Conservation (phyloP, 768 basidiomycete species). For the Naganishia kalamii region DNA sequence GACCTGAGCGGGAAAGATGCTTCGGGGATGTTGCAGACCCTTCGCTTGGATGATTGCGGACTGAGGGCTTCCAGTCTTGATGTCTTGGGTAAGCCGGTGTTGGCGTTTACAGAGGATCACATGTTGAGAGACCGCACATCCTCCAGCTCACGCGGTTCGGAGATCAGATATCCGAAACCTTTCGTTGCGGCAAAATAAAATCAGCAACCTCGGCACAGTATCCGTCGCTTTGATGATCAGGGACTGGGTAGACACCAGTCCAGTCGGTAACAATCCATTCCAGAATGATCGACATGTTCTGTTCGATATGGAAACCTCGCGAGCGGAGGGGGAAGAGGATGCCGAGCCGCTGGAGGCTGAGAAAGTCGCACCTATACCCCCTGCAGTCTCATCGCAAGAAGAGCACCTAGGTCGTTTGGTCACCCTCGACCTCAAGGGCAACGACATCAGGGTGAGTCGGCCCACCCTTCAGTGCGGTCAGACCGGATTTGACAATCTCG, state of each 20-base stretch:
- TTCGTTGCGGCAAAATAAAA: constrained; percentile 81
- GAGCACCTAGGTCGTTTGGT: constrained; percentile 76
- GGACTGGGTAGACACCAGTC: constrained; percentile 78
- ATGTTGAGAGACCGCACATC: constrained; percentile 38
- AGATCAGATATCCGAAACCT: constrained; percentile 78
- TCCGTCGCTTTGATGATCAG: constrained; percentile 91
- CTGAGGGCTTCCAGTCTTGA: constrained; percentile 71
- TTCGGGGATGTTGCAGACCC: constrained; percentile 55
- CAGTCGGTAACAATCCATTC: constrained; percentile 22
- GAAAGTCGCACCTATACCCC: background rate
- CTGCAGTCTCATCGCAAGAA: background rate
- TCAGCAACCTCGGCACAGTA: constrained; percentile 75
- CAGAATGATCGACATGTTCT: background rate
- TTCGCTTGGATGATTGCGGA: constrained; percentile 82
- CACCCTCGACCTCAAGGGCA: constrained; percentile 84
- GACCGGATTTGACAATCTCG: background rate
- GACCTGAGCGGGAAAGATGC: background rate
- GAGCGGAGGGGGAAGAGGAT: background rate
- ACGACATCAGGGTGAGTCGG: constrained; percentile 74
- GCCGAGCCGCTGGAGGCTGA: background rate
- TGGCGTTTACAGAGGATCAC: background rate
- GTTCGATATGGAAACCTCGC: background rate
- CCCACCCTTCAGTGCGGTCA: background rate
- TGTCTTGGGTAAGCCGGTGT: constrained; percentile 59
- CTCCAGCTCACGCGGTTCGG: constrained; percentile 66